Conservation (phyloP, 768 basidiomycete species). For the Coprinopsis strossmayeri region DNA sequence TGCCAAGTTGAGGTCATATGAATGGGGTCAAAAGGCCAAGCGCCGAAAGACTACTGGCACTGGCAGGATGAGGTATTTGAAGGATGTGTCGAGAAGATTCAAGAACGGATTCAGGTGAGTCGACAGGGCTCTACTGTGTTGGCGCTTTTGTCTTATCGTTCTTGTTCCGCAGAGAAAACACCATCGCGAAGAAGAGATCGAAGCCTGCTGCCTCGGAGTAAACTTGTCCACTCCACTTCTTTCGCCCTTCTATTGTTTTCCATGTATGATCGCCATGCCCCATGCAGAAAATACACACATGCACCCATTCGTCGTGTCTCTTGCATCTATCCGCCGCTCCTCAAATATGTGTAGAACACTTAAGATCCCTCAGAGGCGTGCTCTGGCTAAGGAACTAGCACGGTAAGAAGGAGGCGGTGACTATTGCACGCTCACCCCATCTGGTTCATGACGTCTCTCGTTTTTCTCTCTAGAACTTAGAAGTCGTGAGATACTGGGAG, state of each 20-base stretch:
- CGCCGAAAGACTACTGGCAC: slow-evolving; percentile 99
- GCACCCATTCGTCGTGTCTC: background rate
- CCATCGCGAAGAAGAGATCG: slow-evolving; percentile 79
- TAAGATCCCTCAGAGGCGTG: no score
- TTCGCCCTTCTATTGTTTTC: slow-evolving; percentile 2
- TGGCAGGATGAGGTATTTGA: slow-evolving; percentile 92
- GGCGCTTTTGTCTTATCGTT: background rate
- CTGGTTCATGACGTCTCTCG: no score
- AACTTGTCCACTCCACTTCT: slow-evolving; percentile 3
- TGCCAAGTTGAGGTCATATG: slow-evolving; percentile 91
- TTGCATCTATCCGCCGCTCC: no score
- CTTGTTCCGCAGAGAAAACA: slow-evolving; percentile 65
- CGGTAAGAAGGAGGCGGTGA: no score
- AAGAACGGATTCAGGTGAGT: slow-evolving; percentile 95
- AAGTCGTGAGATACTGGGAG: no score
- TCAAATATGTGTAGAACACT: no score
- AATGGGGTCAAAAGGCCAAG: slow-evolving; percentile 99
- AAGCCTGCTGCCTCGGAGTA: slow-evolving; percentile 46
- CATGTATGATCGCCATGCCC: slow-evolving; percentile 7
- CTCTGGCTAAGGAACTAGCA: no score
- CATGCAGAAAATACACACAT: slow-evolving; percentile 6
- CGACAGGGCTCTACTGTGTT: no score
- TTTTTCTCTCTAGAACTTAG: no score
- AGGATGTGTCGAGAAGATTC: slow-evolving; percentile 89
- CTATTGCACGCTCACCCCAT: no score